A percentile compares a stretch with the other conserved stretches of the same genome.
phyloP scores from a whole-genome alignment of 140 eudicot species.

The Oenanthe javanica region DNA sequence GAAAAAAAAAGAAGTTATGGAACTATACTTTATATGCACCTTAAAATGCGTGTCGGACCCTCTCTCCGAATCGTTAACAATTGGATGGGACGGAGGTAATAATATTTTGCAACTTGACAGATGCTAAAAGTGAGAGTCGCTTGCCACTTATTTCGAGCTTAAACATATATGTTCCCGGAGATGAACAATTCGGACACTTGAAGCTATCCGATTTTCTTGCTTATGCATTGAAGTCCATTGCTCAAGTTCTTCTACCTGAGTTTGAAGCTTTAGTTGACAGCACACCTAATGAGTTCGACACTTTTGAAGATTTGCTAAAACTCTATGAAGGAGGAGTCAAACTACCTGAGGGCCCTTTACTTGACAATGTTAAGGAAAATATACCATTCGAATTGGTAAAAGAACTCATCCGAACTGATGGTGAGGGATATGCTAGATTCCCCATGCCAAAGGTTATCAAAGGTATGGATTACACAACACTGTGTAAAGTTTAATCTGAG shows the following conservation, averaged over 20 bases:
- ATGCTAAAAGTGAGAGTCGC: conserved; percentile 50
- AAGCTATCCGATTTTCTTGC: conserved; percentile 50
- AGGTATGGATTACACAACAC: conserved; percentile 22
- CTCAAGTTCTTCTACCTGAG: conserved; percentile 34
- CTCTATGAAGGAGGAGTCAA: conserved; percentile 46
- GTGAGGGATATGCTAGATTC: too few species aligned
- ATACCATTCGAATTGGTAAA: conserved; percentile 41
- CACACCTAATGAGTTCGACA: conserved; percentile 38
- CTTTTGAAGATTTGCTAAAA: conserved; percentile 35
- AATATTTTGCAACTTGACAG: conserved; percentile 18
- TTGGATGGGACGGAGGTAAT: too few species aligned
- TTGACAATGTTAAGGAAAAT: conserved; percentile 16
- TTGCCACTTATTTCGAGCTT: conserved; percentile 32
- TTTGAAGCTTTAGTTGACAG: conserved; percentile 25
- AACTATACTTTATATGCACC: too few species aligned
- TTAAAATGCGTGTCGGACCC: too few species aligned
- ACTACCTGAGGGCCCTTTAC: conserved; percentile 23
- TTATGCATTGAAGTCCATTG: conserved; percentile 32
- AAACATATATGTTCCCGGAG: conserved; percentile 50
- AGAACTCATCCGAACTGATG: conserved; percentile 35
- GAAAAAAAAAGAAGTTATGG: too few species aligned
- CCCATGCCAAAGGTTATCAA: conserved; percentile 54
- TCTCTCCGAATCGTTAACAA: too few species aligned
- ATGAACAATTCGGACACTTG: conserved; percentile 39
- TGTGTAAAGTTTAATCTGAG: background rate